These are phyloP conservation scores for Xylaria intraflava DNA, from an alignment of 495 filamentous ascomycete species.

Conservation along the genomic window DNA sequence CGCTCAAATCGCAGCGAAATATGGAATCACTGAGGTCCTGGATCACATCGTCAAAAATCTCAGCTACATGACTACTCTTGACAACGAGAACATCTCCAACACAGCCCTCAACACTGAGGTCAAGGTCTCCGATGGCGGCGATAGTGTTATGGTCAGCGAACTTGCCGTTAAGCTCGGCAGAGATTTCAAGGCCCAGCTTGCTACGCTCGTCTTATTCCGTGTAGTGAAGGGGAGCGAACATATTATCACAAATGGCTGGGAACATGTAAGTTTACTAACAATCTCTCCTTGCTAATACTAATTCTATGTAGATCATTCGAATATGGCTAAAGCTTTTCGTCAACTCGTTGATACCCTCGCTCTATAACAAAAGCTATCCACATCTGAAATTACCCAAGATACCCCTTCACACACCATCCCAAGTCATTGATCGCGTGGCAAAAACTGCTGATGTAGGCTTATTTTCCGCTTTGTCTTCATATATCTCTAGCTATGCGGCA, in stretches of 20 bases:
- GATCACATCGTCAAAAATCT: conserved; percentile 88
- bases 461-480: conserved; percentile 89
- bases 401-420: conserved; percentile 82
- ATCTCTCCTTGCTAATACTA: conserved; percentile 19
- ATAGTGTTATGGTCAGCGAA: conserved; percentile 98
- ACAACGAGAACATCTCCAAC: conserved; percentile 65
- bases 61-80: conserved; percentile 81
- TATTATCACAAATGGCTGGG: conserved; percentile 73
- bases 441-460: conserved; percentile 73
- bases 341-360: conserved; percentile 85
- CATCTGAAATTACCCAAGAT: conserved; percentile 74
- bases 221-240: conserved; percentile 78
- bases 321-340: conserved; percentile 95
- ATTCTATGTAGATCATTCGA: conserved; percentile 57
- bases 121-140: conserved; percentile 80
- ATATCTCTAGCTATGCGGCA: conserved; percentile 96
- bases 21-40: conserved; percentile 74
- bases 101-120: conserved; percentile 94
- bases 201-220: conserved; percentile 87
- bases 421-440: conserved; percentile 81
- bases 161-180: conserved; percentile 93
- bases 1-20: conserved; percentile 83
- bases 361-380: conserved; percentile 64
- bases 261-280: conserved; percentile 52
- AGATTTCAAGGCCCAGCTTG: conserved; percentile 88